Evolutionary conservation across 2,329 filamentous ascomycete genomes (phyloP).

Genomic region (Sporothrix protearum): DNA sequence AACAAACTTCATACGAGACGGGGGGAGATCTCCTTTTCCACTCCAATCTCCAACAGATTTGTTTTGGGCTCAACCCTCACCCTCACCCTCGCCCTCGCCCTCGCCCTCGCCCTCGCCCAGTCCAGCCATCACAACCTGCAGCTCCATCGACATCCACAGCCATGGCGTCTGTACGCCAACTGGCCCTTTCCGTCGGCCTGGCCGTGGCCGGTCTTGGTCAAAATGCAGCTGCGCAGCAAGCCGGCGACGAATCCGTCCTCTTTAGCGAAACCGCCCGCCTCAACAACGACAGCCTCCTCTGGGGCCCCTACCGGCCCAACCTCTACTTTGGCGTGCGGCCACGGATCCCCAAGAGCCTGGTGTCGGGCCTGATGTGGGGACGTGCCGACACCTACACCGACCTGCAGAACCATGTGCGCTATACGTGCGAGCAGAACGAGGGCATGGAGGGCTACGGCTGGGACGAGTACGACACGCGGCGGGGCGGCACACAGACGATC

Average conservation of each 20-base stretch:
- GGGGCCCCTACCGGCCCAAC: conserved; percentile 93
- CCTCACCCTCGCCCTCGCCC: no score
- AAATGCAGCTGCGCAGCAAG: conserved; percentile 26
- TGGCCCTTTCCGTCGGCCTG: conserved; percentile 23
- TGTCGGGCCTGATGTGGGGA: conserved; percentile 83
- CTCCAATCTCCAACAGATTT: no score
- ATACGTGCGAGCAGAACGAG: conserved; percentile 94
- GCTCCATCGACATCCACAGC: not conserved
- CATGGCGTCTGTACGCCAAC: conserved; percentile 29
- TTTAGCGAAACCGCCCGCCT: conserved; percentile 49
- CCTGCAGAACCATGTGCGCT: conserved; percentile 75
- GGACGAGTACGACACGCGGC: conserved; percentile 92
- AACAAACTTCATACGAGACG: no score
- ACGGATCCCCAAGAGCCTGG: conserved; percentile 73
- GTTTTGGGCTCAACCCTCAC: no score
- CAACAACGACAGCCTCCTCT: conserved; percentile 82
- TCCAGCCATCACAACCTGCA: not conserved
- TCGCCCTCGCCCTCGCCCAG: no score
- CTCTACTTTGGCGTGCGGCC: conserved; percentile 90
- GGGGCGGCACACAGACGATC: conserved; percentile 82
- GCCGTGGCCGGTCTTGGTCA: conserved; percentile 22
- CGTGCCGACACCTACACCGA: conserved; percentile 74
- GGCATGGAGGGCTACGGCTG: conserved; percentile 94
- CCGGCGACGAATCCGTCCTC: conserved; percentile 40
- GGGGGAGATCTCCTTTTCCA: not conserved